Percentiles rank a stretch among this genome's conserved stretches.
phyloP scores from a whole-genome alignment of 1,284 basidiomycete species.

The Pyrrhoderma lamaoense region DNA sequence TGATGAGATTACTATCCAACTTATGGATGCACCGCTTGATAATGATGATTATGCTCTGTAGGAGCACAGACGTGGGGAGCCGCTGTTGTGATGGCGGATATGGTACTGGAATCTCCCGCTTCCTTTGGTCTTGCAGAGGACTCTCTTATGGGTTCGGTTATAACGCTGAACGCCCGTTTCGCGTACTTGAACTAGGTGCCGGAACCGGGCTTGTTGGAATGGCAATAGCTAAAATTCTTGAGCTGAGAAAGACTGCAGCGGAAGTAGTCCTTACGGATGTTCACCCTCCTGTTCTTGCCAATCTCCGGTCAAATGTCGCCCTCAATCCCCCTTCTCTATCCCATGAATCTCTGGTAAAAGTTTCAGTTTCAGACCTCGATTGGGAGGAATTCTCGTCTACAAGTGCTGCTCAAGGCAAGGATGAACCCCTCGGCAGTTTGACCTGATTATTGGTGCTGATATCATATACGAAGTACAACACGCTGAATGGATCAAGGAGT shows the following conservation, averaged over 20 bases:
- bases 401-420: slow-evolving; percentile 17
- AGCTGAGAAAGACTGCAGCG: slow-evolving; percentile 18
- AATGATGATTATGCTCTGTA: slow-evolving; percentile 68
- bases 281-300: slow-evolving; percentile 66
- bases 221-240: slow-evolving; percentile 49
- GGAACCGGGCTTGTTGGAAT: slow-evolving; percentile 84
- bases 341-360: slow-evolving; percentile 17
- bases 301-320: slow-evolving; percentile 61
- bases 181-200: slow-evolving; percentile 79
- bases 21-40: slow-evolving; percentile 70
- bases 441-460: slow-evolving; percentile 68
- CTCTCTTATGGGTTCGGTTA: not conserved
- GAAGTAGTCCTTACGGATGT: slow-evolving; percentile 74
- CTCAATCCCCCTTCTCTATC: slow-evolving; percentile 42
- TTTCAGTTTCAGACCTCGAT: slow-evolving; percentile 43
- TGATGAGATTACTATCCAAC: slow-evolving; percentile 34
- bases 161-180: slow-evolving; percentile 26
- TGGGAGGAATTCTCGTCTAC: slow-evolving; percentile 52
- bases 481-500: slow-evolving; percentile 56
- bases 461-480: slow-evolving; percentile 69
- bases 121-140: slow-evolving; percentile 38
- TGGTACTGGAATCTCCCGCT: slow-evolving; percentile 55
- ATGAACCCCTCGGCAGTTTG: slow-evolving; percentile 40
- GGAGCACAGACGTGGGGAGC: slow-evolving; percentile 92
- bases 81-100: slow-evolving; percentile 75